Percentiles rank a stretch among this genome's conserved stretches.
phyloP scores from a whole-genome alignment of 2,329 filamentous ascomycete species.

The Oidium heveae region DNA sequence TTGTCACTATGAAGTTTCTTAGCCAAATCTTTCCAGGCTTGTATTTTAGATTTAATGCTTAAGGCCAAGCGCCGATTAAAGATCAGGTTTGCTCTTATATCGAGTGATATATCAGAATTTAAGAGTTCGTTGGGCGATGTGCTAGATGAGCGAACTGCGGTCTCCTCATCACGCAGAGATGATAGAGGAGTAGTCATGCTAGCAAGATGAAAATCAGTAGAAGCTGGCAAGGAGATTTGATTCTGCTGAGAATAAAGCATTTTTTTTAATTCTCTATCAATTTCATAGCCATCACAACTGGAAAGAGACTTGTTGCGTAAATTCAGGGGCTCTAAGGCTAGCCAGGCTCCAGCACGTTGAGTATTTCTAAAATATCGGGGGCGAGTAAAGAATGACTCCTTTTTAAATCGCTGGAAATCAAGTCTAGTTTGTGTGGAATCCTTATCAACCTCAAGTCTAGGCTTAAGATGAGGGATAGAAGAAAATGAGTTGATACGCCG shows the following conservation, averaged over 20 bases:
- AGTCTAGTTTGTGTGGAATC: conserved; percentile 3
- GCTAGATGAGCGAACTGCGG: conserved; percentile 1
- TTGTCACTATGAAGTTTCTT: conserved; percentile 15
- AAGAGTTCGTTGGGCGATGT: not conserved
- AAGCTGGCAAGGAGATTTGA: conserved; percentile 2
- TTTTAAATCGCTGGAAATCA: not conserved
- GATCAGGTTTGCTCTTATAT: conserved; percentile 8
- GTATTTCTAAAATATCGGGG: conserved; percentile 2
- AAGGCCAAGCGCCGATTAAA: conserved; percentile 6
- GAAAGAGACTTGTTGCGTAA: conserved; percentile 9
- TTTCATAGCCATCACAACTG: conserved; percentile 9
- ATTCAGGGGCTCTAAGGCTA: conserved; percentile 5
- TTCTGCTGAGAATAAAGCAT: not conserved
- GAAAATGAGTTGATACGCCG: conserved; percentile 10
- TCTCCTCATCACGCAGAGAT: conserved; percentile 6
- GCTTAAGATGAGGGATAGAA: conserved; percentile 2
- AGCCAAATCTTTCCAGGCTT: conserved; percentile 10
- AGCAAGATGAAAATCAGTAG: conserved; percentile 6
- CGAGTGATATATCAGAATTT: conserved; percentile 4
- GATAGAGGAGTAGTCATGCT: conserved; percentile 9
- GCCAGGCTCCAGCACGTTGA: conserved; percentile 9
- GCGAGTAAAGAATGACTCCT: not conserved
- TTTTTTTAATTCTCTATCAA: conserved; percentile 6
- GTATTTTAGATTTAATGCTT: conserved; percentile 5
- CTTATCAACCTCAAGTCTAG: not conserved